Evolutionary conservation across 306 rosid species (phyloP).

Genomic region (Cicer yamashitae): DNA sequence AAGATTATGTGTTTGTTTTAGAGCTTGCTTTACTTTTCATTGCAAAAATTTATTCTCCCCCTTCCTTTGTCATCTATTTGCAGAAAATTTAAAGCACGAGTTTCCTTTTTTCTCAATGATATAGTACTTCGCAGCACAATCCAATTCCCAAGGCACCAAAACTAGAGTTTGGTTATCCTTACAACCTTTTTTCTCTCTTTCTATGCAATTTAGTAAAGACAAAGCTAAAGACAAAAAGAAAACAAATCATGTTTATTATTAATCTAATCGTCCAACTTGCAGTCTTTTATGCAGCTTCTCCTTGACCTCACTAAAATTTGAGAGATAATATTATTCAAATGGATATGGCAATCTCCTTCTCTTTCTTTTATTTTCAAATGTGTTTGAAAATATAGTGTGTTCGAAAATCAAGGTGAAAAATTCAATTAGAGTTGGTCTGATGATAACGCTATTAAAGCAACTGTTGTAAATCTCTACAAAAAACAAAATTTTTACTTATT

Average conservation of each 20-base stretch:
- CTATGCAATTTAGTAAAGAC: slow-evolving; percentile 37
- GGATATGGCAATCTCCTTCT: not conserved
- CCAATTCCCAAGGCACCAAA: slow-evolving; percentile 52
- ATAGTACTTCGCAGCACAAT: slow-evolving; percentile 10
- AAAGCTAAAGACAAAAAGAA: slow-evolving; percentile 43
- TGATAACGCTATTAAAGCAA: no score
- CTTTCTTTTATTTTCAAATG: not conserved
- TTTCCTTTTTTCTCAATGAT: slow-evolving; percentile 30
- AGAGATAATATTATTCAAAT: not conserved
- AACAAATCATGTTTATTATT: slow-evolving; percentile 18
- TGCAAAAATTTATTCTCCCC: slow-evolving; percentile 31
- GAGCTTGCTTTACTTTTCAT: slow-evolving; percentile 31
- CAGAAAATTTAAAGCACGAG: slow-evolving; percentile 35
- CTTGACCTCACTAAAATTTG: slow-evolving; percentile 33
- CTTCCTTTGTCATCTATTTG: slow-evolving; percentile 31
- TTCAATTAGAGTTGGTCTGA: no score
- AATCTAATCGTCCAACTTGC: slow-evolving; percentile 21
- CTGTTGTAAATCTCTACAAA: no score
- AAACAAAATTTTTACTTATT: no score
- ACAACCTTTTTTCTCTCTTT: slow-evolving; percentile 39
- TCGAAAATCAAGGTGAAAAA: no score
- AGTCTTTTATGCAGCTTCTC: not conserved
- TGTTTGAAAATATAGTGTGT: not conserved
- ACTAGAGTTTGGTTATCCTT: slow-evolving; percentile 31
- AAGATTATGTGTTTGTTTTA: not conserved